These are phyloP conservation scores for Scalesia atractyloides DNA, from an alignment of 129 eudicot species.

Conservation along the genomic window DNA sequence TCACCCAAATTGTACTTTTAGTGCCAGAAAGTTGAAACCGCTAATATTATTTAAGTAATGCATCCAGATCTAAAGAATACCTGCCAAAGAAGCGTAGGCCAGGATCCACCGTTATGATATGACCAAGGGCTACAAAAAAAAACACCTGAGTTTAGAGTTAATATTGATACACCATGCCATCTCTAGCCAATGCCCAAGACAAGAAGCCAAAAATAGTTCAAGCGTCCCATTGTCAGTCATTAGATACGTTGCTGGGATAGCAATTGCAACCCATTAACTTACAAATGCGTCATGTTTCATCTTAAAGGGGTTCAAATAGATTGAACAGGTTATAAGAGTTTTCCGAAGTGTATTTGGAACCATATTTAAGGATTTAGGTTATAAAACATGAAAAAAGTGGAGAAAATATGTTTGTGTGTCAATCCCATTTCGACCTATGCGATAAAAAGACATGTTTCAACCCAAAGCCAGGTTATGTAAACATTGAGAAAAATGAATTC, in stretches of 20 bases:
- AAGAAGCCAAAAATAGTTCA: background rate
- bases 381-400: background rate
- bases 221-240: background rate
- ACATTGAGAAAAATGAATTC: conserved; percentile 5
- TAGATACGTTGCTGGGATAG: background rate
- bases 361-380: background rate
- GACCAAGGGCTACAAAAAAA: conserved; percentile 82
- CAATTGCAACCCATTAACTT: conserved; percentile 8
- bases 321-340: background rate
- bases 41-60: background rate
- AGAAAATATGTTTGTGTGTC: background rate
- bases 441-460: too few species aligned
- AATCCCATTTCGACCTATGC: background rate
- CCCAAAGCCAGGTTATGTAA: background rate
- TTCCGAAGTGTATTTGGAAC: background rate
- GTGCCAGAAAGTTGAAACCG: background rate
- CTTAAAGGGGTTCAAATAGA: background rate
- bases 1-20: background rate
- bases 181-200: background rate
- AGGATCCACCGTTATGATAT: conserved; percentile 95
- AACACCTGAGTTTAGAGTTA: background rate
- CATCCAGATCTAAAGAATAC: conserved; percentile 33
- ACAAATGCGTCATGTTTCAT: background rate
- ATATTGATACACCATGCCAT: background rate
- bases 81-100: conserved; percentile 99